Evolutionary conservation across 2,329 filamentous ascomycete species (phyloP).

Genomic region (Claviceps pusilla): DNA sequence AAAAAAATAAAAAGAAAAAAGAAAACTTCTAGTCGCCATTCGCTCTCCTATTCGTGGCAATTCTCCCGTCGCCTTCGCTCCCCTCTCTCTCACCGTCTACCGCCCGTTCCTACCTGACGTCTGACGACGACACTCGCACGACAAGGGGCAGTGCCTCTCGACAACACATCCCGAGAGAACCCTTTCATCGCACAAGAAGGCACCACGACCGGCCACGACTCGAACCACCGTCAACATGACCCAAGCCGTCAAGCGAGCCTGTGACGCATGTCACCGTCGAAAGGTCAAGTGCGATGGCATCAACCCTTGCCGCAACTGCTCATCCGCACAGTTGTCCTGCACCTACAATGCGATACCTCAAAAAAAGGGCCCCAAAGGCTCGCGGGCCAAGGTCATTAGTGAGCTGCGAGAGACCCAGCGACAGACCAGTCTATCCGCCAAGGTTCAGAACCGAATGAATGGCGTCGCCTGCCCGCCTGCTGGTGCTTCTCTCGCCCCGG

Average conservation of each 20-base stretch:
- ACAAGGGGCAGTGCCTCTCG: not conserved
- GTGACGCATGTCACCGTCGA: constrained; percentile 58
- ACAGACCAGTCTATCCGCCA: constrained; percentile 47
- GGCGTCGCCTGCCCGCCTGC: constrained; percentile 35
- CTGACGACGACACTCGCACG: not conserved
- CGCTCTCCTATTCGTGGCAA: not conserved
- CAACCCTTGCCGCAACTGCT: constrained; percentile 58
- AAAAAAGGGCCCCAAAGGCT: constrained; percentile 64
- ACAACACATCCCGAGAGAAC: too few relatives aligned
- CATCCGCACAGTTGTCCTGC: constrained; percentile 50
- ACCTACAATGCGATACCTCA: constrained; percentile 62
- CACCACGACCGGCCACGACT: not conserved
- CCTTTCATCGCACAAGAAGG: too few relatives aligned
- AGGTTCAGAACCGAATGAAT: constrained; percentile 45
- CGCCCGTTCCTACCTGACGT: not conserved
- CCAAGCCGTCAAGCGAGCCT: constrained; percentile 45
- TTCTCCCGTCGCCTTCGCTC: not conserved
- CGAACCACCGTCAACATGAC: constrained; percentile 22
- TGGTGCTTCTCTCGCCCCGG: constrained; percentile 35
- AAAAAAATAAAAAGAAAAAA: too few relatives aligned
- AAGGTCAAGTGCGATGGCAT: constrained; percentile 61
- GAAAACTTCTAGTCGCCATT: not conserved
- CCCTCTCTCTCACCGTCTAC: too few relatives aligned
- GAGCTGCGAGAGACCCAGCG: constrained; percentile 55
- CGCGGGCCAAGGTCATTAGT: constrained; percentile 60